Evolutionary conservation across 176 grass and related monocot species (phyloP).

Genomic region (Triticum monococcum): DNA sequence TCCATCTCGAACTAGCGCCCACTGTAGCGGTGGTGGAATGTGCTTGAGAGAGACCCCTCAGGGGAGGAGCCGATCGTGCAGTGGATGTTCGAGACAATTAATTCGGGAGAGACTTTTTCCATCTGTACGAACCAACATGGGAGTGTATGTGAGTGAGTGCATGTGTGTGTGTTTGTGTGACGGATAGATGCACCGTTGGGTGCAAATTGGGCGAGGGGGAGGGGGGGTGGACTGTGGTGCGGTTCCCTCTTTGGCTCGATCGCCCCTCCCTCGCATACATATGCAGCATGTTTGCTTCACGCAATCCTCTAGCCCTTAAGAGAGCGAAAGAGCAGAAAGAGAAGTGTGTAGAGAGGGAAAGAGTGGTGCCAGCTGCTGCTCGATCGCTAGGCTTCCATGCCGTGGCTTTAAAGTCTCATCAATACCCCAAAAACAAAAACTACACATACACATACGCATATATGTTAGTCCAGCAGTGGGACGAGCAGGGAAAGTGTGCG

Average conservation of each 20-base stretch:
- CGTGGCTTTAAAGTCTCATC: slow-evolving; percentile 99
- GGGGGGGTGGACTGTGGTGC: slow-evolving; percentile 21
- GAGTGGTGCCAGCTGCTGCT: slow-evolving; percentile 46
- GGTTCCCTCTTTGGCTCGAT: not conserved
- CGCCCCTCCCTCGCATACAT: not conserved
- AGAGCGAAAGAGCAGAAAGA: slow-evolving; percentile 58
- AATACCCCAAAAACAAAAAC: slow-evolving; percentile 78
- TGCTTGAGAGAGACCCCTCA: slow-evolving; percentile 37
- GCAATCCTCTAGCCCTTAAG: slow-evolving; percentile 75
- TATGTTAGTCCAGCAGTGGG: slow-evolving; percentile 14
- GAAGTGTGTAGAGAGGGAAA: slow-evolving; percentile 48
- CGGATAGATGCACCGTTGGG: slow-evolving; percentile 20
- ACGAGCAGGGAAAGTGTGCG: not conserved
- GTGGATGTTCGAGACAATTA: not conserved
- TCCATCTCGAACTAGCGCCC: not conserved
- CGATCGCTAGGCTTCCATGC: slow-evolving; percentile 49
- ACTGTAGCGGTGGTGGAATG: slow-evolving; percentile 41
- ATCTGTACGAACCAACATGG: not conserved
- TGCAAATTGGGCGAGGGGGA: slow-evolving; percentile 31
- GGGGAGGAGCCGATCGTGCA: not conserved
- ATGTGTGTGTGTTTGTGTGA: not conserved
- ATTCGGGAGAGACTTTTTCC: not conserved
- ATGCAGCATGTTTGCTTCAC: slow-evolving; percentile 89
- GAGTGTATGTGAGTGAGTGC: not conserved
- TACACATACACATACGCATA: slow-evolving; percentile 16